Conservation (phyloP, 208 protist genomes). For the Chromosphaera perkinsii region DNA sequence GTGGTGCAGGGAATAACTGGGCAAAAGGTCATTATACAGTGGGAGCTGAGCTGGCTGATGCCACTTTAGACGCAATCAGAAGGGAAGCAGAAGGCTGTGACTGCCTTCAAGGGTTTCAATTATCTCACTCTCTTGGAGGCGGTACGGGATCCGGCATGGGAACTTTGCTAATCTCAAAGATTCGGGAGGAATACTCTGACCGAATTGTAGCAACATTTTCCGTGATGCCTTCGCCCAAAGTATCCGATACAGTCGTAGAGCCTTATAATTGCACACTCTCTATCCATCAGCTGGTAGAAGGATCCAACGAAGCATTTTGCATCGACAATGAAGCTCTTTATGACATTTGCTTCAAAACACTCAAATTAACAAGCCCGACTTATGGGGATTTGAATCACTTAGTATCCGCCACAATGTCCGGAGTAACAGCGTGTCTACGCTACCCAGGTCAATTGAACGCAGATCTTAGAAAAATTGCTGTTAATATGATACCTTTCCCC, state of each 20-base stretch:
- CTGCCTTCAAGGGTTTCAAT: slow-evolving; percentile 96
- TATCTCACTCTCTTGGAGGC: slow-evolving; percentile 95
- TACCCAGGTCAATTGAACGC: slow-evolving; percentile 86
- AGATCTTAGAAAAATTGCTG: slow-evolving; percentile 91
- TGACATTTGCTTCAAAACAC: slow-evolving; percentile 94
- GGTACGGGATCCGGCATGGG: slow-evolving; percentile 91
- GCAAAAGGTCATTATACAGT: slow-evolving; percentile 96
- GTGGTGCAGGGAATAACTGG: slow-evolving; percentile 97
- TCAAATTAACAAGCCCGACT: slow-evolving; percentile 90
- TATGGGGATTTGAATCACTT: slow-evolving; percentile 94
- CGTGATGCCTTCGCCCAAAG: slow-evolving; percentile 94
- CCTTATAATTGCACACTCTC: slow-evolving; percentile 95
- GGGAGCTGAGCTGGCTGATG: slow-evolving; percentile 92
- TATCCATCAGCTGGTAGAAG: slow-evolving; percentile 92
- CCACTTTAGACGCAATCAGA: slow-evolving; percentile 90
- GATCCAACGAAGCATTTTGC: slow-evolving; percentile 89
- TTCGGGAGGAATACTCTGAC: slow-evolving; percentile 95
- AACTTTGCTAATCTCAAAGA: slow-evolving; percentile 92
- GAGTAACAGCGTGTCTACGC: slow-evolving; percentile 87
- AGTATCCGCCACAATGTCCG: slow-evolving; percentile 83
- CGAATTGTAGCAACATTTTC: slow-evolving; percentile 97
- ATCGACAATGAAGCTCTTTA: slow-evolving; percentile 98
- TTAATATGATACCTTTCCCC: slow-evolving; percentile 96
- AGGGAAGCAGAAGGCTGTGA: slow-evolving; percentile 95
- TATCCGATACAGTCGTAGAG: slow-evolving; percentile 94